Evolutionary conservation across 2,329 filamentous ascomycete species (phyloP), one percentile per base, ranked within the genome.

Genomic region (Thelonectria rubi): DNA sequence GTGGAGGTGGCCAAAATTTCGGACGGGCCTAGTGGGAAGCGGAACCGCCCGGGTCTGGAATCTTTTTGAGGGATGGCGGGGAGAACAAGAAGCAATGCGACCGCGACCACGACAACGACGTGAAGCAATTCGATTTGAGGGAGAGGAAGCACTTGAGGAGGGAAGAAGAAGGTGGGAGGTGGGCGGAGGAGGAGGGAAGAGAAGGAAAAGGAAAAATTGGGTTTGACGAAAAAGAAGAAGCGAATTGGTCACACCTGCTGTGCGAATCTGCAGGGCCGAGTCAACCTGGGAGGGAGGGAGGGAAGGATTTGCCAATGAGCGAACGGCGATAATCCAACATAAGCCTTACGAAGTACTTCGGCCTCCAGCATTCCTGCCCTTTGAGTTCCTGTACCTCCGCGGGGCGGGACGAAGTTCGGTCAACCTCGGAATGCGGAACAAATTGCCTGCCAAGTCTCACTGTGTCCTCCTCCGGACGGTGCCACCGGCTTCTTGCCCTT

Each of bases 1-100:
- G 50, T 58, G 43, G 37, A 60, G 63, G 67, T 71, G 67, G 67
- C 67, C 65, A 71, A 71, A 70, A 70, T 51, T 30, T 61, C 58
- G 42, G 58, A 60, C 62, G 61, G 40, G 57, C 55, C 58, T 56
- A 56, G 58, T 65, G 55, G 46, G 30, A 51, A 59, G 64, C 67
- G 69, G 69, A 59, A 66, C 49, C 50, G 58, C 48, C 59, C 67
- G 67, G 65, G 56, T 56, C 52, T 60, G 20, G 59, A 58, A 54
- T 47, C 32, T 50, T 45, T 50, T 50, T 17, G n/a, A 14, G 39
- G n/a, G 20, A 34, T 20, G 21, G 50, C 20, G 46, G 18, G 50
- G 11, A 20, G 43, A 15, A 43, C 32, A 46, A 40, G 32, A 34
- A 34, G 18, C 54, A 50, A 34, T 49, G 47, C 26, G 20, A 49